A percentile compares a stretch with the other conserved stretches of the same genome.
Evolutionary conservation across 2,329 filamentous ascomycete species (phyloP).

Genomic region (Byssoonygena ceratinophila): DNA sequence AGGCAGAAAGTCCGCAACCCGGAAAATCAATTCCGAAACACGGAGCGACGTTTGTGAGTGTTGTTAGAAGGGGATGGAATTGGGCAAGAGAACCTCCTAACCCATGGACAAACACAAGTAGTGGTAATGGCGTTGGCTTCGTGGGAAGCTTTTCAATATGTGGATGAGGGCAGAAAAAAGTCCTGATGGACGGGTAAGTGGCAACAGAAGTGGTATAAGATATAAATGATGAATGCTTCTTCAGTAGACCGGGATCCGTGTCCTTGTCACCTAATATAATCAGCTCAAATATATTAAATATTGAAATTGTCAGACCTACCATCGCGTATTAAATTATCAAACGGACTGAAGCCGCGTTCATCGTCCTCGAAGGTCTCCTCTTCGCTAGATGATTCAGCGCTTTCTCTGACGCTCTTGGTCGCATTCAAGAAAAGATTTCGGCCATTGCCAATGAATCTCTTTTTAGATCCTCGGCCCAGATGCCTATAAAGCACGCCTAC

Average conservation of each 20-base stretch:
- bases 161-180: constrained; percentile 72
- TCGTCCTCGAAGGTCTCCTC: constrained; percentile 3
- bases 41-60: constrained; percentile 69
- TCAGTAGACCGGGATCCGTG: constrained; percentile 70
- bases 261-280: constrained; percentile 15
- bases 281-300: neutral
- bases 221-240: constrained; percentile 60
- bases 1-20: constrained; percentile 73
- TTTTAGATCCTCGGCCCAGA: neutral
- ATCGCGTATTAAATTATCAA: constrained; percentile 3
- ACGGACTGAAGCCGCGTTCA: neutral
- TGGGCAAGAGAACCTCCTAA: constrained; percentile 86
- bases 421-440: neutral
- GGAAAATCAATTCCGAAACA: constrained; percentile 84
- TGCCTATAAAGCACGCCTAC: neutral
- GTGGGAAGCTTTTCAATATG: constrained; percentile 72
- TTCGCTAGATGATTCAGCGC: constrained; percentile 9
- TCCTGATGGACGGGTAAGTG: constrained; percentile 64
- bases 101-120: constrained; percentile 86
- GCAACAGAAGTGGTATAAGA: constrained; percentile 60
- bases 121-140: constrained; percentile 61
- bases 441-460: neutral
- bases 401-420: neutral
- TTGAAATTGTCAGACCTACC: neutral
- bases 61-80: constrained; percentile 70